Percentiles rank a stretch among this genome's conserved stretches.
Evolutionary conservation across 2,329 filamentous ascomycete genomes (phyloP).

Genomic region (Gliomastix tumulicola): DNA sequence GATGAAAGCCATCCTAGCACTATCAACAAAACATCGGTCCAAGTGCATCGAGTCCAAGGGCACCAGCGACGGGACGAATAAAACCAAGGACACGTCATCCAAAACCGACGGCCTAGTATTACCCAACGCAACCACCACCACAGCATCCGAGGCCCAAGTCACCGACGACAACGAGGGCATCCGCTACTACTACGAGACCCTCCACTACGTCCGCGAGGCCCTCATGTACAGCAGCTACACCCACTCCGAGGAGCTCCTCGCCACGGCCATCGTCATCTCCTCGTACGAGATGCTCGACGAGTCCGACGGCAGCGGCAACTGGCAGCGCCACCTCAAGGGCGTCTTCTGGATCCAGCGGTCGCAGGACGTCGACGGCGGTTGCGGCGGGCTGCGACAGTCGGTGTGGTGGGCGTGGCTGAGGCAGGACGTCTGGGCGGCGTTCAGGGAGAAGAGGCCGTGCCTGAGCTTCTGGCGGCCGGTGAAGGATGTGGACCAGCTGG

Average conservation of each 20-base stretch:
- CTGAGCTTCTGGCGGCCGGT: slow-evolving; percentile 51
- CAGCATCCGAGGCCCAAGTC: background rate
- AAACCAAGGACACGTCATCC: too few relatives aligned
- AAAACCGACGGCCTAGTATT: too few relatives aligned
- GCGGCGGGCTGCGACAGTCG: slow-evolving; percentile 44
- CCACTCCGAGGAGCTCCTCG: slow-evolving; percentile 37
- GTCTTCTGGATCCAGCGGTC: slow-evolving; percentile 59
- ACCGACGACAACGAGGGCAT: slow-evolving; percentile 17
- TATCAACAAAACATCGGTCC: slow-evolving; percentile 38
- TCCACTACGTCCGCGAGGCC: slow-evolving; percentile 50
- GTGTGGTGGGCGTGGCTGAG: slow-evolving; percentile 60
- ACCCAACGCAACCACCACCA: slow-evolving; percentile 6
- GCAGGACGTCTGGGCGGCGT: slow-evolving; percentile 57
- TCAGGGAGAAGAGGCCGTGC: slow-evolving; percentile 44
- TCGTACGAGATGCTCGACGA: slow-evolving; percentile 59
- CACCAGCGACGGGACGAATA: too few relatives aligned
- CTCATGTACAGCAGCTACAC: slow-evolving; percentile 43
- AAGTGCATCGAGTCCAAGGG: slow-evolving; percentile 3
- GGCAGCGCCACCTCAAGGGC: slow-evolving; percentile 55
- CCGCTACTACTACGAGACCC: slow-evolving; percentile 51
- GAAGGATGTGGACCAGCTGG: slow-evolving; percentile 35
- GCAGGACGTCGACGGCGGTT: slow-evolving; percentile 51
- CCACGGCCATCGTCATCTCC: slow-evolving; percentile 50
- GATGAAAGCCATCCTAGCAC: slow-evolving; percentile 47
- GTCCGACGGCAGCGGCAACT: slow-evolving; percentile 35